Conservation (phyloP, 164 flowering plant species). For the Magnolia changhungtana region DNA sequence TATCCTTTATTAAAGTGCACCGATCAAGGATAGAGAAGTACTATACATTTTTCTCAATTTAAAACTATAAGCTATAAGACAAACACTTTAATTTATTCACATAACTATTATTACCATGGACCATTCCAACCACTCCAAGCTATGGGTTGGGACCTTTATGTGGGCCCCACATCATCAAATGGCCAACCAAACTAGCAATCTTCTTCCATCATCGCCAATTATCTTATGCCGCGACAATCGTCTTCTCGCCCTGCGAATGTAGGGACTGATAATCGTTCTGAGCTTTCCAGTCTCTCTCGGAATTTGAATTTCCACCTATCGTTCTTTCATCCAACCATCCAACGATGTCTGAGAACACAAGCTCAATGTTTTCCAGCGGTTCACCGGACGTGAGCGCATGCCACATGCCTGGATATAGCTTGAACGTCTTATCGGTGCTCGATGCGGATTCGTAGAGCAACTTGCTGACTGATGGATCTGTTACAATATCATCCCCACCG, state of each 20-base stretch:
- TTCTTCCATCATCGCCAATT: too few species aligned
- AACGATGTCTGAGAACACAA: constrained; percentile 62
- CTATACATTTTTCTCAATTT: too few species aligned
- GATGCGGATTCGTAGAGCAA: constrained; percentile 45
- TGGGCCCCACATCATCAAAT: neutral
- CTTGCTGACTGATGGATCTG: constrained; percentile 60
- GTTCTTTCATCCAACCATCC: constrained; percentile 57
- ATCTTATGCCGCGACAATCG: neutral
- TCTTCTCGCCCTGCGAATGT: neutral
- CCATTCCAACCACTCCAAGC: neutral
- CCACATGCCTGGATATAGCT: constrained; percentile 80
- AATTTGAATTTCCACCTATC: constrained; percentile 24
- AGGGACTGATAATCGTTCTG: constrained; percentile 11
- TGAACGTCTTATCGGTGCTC: constrained; percentile 69
- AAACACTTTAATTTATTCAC: neutral
- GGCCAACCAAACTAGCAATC: neutral
- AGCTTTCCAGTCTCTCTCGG: constrained; percentile 32
- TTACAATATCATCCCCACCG: constrained; percentile 78
- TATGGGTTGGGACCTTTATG: neutral
- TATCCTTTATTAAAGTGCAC: too few species aligned
- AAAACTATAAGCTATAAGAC: neutral
- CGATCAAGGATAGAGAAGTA: too few species aligned
- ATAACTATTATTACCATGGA: neutral
- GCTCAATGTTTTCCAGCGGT: constrained; percentile 41
- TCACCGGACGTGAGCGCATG: constrained; percentile 83